Conservation (phyloP, 148 eudicot genomes). For the Rhododendron ferrugineum region DNA sequence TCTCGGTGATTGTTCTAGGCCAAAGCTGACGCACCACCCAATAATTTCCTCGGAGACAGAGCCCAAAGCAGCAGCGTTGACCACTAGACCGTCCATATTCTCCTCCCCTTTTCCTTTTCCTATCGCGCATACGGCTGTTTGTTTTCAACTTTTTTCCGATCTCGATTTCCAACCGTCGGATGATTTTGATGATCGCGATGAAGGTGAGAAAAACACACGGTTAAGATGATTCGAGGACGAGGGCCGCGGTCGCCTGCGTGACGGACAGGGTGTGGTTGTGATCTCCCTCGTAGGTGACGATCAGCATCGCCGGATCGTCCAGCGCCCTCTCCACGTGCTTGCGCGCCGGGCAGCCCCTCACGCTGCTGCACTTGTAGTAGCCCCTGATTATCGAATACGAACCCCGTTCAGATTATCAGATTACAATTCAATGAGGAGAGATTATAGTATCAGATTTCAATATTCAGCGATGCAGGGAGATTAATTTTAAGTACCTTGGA, state of each 20-base stretch:
- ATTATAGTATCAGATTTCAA: background rate
- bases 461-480: background rate
- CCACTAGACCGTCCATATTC: background rate
- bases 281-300: slow-evolving; percentile 93
- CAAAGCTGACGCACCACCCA: background rate
- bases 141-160: background rate
- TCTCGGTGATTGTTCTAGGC: background rate
- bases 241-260: slow-evolving; percentile 46
- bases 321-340: slow-evolving; percentile 82
- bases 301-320: slow-evolving; percentile 76
- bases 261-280: slow-evolving; percentile 61
- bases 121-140: background rate
- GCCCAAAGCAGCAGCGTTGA: slow-evolving; percentile 13
- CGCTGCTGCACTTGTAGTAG: slow-evolving; percentile 93
- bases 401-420: background rate
- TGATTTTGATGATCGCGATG: background rate
- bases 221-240: slow-evolving; percentile 69
- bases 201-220: background rate
- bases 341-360: slow-evolving; percentile 83
- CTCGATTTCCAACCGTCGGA: background rate
- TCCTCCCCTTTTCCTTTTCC: background rate
- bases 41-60: slow-evolving; percentile 13
- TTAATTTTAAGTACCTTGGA: slow-evolving; percentile 56
- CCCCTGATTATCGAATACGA: slow-evolving; percentile 39
- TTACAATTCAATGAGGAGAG: too few relatives aligned